These are phyloP conservation scores for Cytauxzoon felis DNA, from an alignment of 169 alveolate species.

Conservation along the genomic window DNA sequence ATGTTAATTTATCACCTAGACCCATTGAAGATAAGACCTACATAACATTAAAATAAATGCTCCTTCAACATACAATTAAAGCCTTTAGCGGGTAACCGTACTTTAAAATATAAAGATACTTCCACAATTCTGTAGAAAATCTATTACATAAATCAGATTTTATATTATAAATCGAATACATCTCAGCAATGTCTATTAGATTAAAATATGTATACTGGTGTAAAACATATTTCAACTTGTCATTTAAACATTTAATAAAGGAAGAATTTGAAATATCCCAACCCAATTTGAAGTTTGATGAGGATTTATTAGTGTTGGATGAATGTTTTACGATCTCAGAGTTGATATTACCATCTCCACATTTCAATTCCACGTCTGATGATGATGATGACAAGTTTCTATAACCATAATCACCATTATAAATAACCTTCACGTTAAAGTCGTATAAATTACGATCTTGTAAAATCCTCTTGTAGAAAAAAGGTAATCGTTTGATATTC, in stretches of 20 bases:
- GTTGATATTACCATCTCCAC: constrained; percentile 2
- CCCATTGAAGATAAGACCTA: constrained; percentile 43
- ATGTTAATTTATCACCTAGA: constrained; percentile 37
- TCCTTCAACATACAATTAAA: constrained; percentile 24
- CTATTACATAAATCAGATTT: constrained; percentile 25
- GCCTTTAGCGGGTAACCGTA: constrained; percentile 61
- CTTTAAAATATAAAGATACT: constrained; percentile 39
- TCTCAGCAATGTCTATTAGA: constrained; percentile 54
- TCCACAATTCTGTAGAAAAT: constrained; percentile 60
- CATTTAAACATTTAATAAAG: constrained; percentile 21
- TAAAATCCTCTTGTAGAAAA: too few relatives aligned
- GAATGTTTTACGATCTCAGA: too few relatives aligned
- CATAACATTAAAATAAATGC: neutral
- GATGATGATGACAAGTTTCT: constrained; percentile 28
- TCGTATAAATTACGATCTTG: too few relatives aligned
- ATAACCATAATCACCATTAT: too few relatives aligned
- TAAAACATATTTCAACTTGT: constrained; percentile 17
- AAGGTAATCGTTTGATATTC: too few relatives aligned
- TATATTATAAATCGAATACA: constrained; percentile 39
- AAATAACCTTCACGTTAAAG: too few relatives aligned
- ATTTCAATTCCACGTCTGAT: neutral
- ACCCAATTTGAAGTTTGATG: too few relatives aligned
- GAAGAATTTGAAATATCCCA: constrained; percentile 28
- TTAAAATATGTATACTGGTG: constrained; percentile 56
- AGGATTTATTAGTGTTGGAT: too few relatives aligned